Conservation (phyloP, 306 rosid genomes). For the Prosopis cineraria region DNA sequence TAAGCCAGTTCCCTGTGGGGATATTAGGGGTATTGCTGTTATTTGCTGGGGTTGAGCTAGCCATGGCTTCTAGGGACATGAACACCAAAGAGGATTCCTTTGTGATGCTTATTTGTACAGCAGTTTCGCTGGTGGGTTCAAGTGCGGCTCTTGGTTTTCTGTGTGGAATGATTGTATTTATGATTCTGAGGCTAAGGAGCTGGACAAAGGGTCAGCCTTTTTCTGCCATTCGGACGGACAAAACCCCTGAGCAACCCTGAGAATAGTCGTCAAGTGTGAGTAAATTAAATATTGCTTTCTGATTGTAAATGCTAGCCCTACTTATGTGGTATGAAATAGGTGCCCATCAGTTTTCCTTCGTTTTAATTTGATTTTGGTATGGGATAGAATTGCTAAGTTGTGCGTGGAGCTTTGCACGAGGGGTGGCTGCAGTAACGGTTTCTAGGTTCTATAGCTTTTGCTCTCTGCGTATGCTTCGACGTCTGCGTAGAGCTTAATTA, state of each 20-base stretch:
- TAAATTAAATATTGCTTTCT: neutral
- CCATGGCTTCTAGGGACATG: neutral
- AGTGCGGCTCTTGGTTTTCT: neutral
- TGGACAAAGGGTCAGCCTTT: neutral
- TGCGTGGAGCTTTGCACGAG: too few relatives aligned
- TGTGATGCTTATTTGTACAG: neutral
- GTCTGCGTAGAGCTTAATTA: neutral
- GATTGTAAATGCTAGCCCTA: neutral
- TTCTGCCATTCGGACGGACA: neutral
- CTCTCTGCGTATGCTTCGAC: neutral
- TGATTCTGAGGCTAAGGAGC: neutral
- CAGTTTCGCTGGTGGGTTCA: neutral
- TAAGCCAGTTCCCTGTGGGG: neutral
- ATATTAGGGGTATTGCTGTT: neutral
- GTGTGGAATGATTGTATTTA: neutral
- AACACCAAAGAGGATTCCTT: neutral
- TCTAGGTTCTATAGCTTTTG: conserved; percentile 23
- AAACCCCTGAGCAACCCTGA: neutral
- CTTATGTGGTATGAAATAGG: neutral
- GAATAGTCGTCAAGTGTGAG: neutral
- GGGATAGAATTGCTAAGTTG: too few relatives aligned
- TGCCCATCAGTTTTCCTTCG: too few relatives aligned
- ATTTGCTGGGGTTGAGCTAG: neutral
- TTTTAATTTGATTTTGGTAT: too few relatives aligned
- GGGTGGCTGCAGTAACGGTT: neutral